Evolutionary conservation across 2,329 filamentous ascomycete species (phyloP).

Genomic region (Talaromyces sp.): DNA sequence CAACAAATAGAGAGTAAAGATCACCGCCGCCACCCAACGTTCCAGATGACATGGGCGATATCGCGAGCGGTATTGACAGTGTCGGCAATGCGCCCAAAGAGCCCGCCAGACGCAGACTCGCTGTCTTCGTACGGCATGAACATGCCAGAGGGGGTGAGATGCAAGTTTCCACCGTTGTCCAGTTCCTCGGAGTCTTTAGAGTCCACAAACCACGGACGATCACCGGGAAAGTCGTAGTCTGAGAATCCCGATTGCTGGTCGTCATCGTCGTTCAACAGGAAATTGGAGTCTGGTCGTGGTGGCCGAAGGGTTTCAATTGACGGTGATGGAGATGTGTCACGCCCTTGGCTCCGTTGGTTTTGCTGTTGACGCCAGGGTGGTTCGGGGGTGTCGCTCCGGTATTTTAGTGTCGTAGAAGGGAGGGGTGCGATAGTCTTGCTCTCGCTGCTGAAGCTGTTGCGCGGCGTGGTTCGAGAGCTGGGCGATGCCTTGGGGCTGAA

Average conservation of each 20-base stretch:
- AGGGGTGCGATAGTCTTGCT: slow-evolving; percentile 85
- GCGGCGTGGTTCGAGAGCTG: slow-evolving; percentile 48
- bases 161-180: slow-evolving; percentile 52
- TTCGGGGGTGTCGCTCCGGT: slow-evolving; percentile 71
- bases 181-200: slow-evolving; percentile 51
- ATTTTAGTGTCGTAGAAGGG: slow-evolving; percentile 83
- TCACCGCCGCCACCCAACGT: slow-evolving; percentile 59
- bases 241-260: slow-evolving; percentile 23
- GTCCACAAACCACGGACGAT: slow-evolving; percentile 29
- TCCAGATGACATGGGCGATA: slow-evolving; percentile 64
- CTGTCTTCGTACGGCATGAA: slow-evolving; percentile 82
- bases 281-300: slow-evolving; percentile 60
- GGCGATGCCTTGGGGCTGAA: slow-evolving; percentile 47
- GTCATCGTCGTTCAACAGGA: slow-evolving; percentile 60
- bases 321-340: slow-evolving; percentile 62
- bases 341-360: slow-evolving; percentile 23
- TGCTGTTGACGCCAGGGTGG: slow-evolving; percentile 26
- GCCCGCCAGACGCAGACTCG: slow-evolving; percentile 58
- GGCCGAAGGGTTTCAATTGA: slow-evolving; percentile 80
- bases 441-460: slow-evolving; percentile 55
- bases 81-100: slow-evolving; percentile 76
- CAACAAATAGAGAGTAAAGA: not conserved
- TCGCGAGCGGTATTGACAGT: slow-evolving; percentile 64
- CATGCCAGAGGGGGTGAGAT: slow-evolving; percentile 80
- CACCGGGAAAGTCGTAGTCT: slow-evolving; percentile 10